Conservation (phyloP, 2,329 filamentous ascomycete species). For the Cordyceps cicadae region DNA sequence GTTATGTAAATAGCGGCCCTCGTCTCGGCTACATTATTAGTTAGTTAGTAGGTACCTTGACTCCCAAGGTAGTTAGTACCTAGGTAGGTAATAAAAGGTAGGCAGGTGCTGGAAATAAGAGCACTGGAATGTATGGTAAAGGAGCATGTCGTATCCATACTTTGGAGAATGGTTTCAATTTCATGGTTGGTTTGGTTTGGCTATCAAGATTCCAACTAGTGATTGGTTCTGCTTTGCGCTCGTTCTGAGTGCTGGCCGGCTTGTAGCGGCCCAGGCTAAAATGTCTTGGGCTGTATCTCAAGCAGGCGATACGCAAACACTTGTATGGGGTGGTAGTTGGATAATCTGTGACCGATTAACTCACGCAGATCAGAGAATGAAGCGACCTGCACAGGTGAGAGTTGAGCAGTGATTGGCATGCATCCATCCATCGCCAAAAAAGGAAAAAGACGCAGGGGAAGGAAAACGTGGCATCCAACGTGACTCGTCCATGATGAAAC, state of each 20-base stretch:
- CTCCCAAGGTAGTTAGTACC: no score
- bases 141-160: not conserved
- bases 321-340: no score
- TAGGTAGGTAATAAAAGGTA: not conserved
- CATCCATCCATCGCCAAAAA: not conserved
- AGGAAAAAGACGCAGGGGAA: not conserved
- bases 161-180: not conserved
- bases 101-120: not conserved
- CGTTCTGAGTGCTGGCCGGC: not conserved
- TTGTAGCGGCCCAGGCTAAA: not conserved
- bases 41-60: no score
- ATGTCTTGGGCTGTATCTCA: not conserved
- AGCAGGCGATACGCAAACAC: not conserved
- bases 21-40: no score
- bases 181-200: not conserved
- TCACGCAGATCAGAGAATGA: not conserved
- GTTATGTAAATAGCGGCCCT: no score
- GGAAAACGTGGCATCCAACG: not conserved
- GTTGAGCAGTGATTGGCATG: not conserved
- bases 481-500: not conserved
- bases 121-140: not conserved
- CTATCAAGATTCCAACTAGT: not conserved
- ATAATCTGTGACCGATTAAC: not conserved
- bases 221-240: not conserved
- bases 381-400: not conserved